Base-by-base conservation (phyloP, 2,329 filamentous ascomycete species). In the Alternaria panax region DNA sequence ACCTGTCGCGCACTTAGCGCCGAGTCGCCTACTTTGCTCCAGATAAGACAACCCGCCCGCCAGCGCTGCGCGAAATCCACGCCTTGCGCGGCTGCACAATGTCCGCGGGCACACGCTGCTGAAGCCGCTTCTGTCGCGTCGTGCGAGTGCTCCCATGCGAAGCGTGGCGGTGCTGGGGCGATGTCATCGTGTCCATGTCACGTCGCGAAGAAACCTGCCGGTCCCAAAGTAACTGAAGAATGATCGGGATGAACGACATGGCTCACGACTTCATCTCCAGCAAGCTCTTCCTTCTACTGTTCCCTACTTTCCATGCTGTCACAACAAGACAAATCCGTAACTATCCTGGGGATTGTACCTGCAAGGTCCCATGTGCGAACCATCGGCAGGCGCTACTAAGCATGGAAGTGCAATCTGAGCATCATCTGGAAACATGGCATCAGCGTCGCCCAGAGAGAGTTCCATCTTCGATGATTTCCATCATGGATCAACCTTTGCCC, bases 11-110 rank as follows among this genome's bases (percentile, higher is more conserved):
- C 30, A 27, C 47, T 50, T 43, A 55, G 52, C 64, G 60, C 55
- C 45, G 38, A 56, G 52, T 41, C 55, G 56, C 62, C 64, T 54
- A 59, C 53, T 41, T 28, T 38, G 38, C 53, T 46, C 48, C 30
- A 52, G 58, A 64, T 46, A 53, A 45, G 30, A 58, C 16, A 5
- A 46, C 22, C 30, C 18, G 22, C 45, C 28, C 8, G 28, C 57
- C 55, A 36, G 51, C 41, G 54, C 51, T 55, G 45, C 51, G 50
- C 30, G 24, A 22, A 42, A 20, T 32, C 7, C 2, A 9, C 45
- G 45, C 36, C 45, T 34, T 27, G 14, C 27, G 47, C 45, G 53
- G 45, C 53, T 43, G 16, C 25, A 28, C 14, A 25, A 34, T 47
- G 3, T 24, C 9, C 30, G 32, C 3, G 14, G 24, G 7, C 18